phyloP scores from a whole-genome alignment of 2,329 filamentous ascomycete genomes.

The Diplocarpon mali region DNA sequence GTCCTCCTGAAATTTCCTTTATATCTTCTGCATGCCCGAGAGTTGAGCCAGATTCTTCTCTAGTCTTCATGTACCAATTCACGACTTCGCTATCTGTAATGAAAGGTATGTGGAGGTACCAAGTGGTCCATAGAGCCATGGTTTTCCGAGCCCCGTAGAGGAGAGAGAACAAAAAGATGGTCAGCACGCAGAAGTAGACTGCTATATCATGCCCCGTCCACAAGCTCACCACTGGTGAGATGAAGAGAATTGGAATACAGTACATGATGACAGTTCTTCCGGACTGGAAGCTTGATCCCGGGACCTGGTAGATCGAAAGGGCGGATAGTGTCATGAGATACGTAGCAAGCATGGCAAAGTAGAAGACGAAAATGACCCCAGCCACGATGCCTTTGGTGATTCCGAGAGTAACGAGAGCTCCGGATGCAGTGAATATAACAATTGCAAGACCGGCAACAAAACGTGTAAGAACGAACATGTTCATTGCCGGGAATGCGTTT shows the following conservation, averaged over 20 bases:
- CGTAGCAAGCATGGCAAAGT: slow-evolving; percentile 43
- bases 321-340: slow-evolving; percentile 46
- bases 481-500: slow-evolving; percentile 38
- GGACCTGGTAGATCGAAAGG: slow-evolving; percentile 37
- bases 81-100: slow-evolving; percentile 36
- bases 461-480: slow-evolving; percentile 31
- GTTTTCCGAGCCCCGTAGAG: slow-evolving; percentile 40
- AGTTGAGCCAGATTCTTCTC: neutral
- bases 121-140: slow-evolving; percentile 46
- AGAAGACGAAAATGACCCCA: slow-evolving; percentile 47
- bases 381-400: slow-evolving; percentile 32
- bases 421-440: slow-evolving; percentile 28
- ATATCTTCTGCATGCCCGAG: neutral
- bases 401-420: slow-evolving; percentile 39
- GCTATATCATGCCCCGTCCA: slow-evolving; percentile 42
- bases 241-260: slow-evolving; percentile 42
- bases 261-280: slow-evolving; percentile 38
- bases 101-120: slow-evolving; percentile 41
- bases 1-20: slow-evolving; percentile 21
- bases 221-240: slow-evolving; percentile 46
- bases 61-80: slow-evolving; percentile 29
- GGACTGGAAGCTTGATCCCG: slow-evolving; percentile 38
- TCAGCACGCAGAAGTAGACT: slow-evolving; percentile 44
- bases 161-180: slow-evolving; percentile 39
- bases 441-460: slow-evolving; percentile 38